Evolutionary conservation across 441 rosid species (phyloP), one percentile per base, ranked within the genome.

Genomic region (Pelargonium myrrhifolium): DNA sequence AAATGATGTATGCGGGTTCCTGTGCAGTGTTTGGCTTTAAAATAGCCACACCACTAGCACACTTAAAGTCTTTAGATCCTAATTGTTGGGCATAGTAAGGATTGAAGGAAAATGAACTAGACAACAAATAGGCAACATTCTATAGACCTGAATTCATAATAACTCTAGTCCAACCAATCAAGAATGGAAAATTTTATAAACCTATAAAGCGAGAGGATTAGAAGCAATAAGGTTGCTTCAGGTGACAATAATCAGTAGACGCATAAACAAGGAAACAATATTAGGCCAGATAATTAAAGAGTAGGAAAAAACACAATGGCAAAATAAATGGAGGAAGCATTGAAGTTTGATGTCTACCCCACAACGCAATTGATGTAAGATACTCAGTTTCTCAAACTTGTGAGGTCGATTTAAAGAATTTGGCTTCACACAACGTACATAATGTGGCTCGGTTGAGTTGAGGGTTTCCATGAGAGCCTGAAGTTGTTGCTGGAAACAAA

Each of bases 361-460:
- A 84, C 99, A 92, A n/a, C 89, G 88, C 49, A 95, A 81, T 78
- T 92, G 98, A 74, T 95, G 99, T 65, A 95, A 84, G 72, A 86
- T 80, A 82, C 81, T 90, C 77, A 86, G 84, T 68, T 80, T 90
- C 87, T 95, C 97, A 79, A 95, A 95, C 75, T 92, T 92, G 59
- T 90, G 75, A 28, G 98, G 99, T 87, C 88, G 92, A 67, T 92
- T 88, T 80, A 95, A 92, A 81, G 89, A 90, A 79, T 95, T 95
- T 75, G 99, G 99, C 87, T 95, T 95, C 56, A 92, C 97, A 80
- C 99, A 95, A 24, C 98, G 98, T 68, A 95, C 92, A 76, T 95
- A 95, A 82, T 89, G 99, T 47, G 99, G 99, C 87, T 95, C 98
- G 1, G 94, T 86, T 68, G 96, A 67, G 77, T 92, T 95, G 58